Conservation (phyloP, 2,329 filamentous ascomycete genomes). For the Cyclaneusma minus region DNA sequence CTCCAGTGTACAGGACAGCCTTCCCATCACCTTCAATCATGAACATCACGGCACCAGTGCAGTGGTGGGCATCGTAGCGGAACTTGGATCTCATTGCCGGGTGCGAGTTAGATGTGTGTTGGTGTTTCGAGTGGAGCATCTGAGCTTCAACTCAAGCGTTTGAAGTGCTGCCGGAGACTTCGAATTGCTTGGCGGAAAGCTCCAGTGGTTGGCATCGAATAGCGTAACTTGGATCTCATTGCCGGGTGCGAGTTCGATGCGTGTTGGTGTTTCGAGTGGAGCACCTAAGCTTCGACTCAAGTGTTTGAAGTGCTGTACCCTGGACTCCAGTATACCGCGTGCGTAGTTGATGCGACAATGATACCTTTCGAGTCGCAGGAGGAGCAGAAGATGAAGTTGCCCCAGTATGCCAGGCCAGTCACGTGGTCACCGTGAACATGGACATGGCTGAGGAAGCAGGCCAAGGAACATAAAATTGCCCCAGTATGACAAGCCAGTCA, state of each 20-base stretch:
- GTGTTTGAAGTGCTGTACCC: conserved; percentile 62
- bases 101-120: conserved; percentile 57
- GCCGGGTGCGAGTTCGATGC: conserved; percentile 56
- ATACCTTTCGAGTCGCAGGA: conserved; percentile 66
- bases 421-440: no score
- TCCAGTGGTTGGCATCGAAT: conserved; percentile 83
- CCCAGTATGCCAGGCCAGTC: no score
- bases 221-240: conserved; percentile 65
- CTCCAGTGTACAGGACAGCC: conserved; percentile 76
- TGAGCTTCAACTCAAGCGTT: conserved; percentile 60
- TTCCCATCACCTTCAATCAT: conserved; percentile 62
- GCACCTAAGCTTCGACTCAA: conserved; percentile 66
- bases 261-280: conserved; percentile 65
- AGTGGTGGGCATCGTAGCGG: conserved; percentile 86
- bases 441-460: no score
- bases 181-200: no score
- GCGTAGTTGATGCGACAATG: conserved; percentile 70
- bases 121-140: conserved; percentile 76
- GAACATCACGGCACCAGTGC: conserved; percentile 83
- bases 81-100: conserved; percentile 54
- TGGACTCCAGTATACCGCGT: conserved; percentile 59
- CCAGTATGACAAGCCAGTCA: conserved; percentile 64
- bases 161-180: conserved; percentile 72
- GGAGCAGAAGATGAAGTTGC: no score
- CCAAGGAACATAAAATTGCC: no score